phyloP scores from a whole-genome alignment of 768 basidiomycete species.

The Pholiota microspora region DNA sequence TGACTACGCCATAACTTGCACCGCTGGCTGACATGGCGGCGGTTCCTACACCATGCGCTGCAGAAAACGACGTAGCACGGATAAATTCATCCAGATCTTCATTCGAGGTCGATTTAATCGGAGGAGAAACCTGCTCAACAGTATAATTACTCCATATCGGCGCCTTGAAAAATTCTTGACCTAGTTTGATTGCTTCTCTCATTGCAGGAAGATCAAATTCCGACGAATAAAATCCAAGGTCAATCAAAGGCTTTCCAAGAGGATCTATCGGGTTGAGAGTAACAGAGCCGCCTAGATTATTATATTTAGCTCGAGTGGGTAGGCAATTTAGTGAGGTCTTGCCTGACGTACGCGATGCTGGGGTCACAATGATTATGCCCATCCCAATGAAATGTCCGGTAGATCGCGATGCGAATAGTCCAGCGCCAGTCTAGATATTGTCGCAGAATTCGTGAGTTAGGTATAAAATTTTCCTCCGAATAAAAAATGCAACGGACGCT shows the following conservation, averaged over 20 bases:
- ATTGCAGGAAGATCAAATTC: constrained; percentile 13
- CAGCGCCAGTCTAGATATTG: neutral
- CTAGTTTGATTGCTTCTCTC: constrained; percentile 17
- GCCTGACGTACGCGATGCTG: constrained; percentile 2
- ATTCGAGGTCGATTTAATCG: constrained; percentile 15
- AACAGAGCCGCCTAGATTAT: constrained; percentile 6
- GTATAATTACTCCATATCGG: constrained; percentile 19
- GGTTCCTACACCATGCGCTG: constrained; percentile 28
- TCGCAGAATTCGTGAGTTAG: neutral
- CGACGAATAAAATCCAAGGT: constrained; percentile 8
- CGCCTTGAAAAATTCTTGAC: constrained; percentile 11
- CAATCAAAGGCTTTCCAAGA: constrained; percentile 2
- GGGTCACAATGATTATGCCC: constrained; percentile 3
- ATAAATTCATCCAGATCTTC: constrained; percentile 22
- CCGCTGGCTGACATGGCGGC: constrained; percentile 25
- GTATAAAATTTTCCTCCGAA: neutral
- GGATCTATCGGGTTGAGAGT: constrained; percentile 1
- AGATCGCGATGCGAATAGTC: neutral
- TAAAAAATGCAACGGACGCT: neutral
- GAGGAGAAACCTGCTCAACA: constrained; percentile 8
- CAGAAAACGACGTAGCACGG: constrained; percentile 15
- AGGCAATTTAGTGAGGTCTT: no score
- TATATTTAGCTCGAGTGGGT: no score
- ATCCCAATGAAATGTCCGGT: neutral
- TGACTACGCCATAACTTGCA: constrained; percentile 26